phyloP scores from a whole-genome alignment of 1,284 basidiomycete species.

The Trametes polyzona region DNA sequence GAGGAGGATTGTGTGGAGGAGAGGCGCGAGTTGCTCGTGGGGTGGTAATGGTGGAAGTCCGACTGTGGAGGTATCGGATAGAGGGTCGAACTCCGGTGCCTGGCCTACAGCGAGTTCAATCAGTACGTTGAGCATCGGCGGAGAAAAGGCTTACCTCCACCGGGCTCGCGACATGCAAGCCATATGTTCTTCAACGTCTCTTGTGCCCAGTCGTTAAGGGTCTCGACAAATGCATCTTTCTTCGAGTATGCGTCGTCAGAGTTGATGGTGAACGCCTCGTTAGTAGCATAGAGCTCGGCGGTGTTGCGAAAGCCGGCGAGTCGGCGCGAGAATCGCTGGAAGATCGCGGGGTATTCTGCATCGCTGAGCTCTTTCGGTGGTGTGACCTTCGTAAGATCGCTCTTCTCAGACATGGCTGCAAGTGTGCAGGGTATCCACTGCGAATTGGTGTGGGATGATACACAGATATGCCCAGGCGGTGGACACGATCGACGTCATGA shows the following conservation, averaged over 20 bases:
- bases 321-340: slow-evolving; percentile 48
- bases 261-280: slow-evolving; percentile 41
- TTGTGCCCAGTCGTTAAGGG: slow-evolving; percentile 52
- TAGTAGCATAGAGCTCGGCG: slow-evolving; percentile 42
- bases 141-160: slow-evolving; percentile 39
- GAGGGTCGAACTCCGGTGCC: slow-evolving; percentile 28
- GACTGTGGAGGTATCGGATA: slow-evolving; percentile 50
- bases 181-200: slow-evolving; percentile 49
- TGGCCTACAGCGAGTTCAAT: background rate
- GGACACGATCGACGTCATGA: slow-evolving; percentile 14
- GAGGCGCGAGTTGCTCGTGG: slow-evolving; percentile 37
- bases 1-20: slow-evolving; percentile 55
- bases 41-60: slow-evolving; percentile 47
- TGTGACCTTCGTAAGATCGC: slow-evolving; percentile 42
- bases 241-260: slow-evolving; percentile 26
- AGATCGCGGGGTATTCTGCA: slow-evolving; percentile 42
- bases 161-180: slow-evolving; percentile 51
- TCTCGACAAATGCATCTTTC: slow-evolving; percentile 40
- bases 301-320: slow-evolving; percentile 54
- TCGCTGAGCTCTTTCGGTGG: slow-evolving; percentile 46
- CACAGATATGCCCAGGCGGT: background rate
- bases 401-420: slow-evolving; percentile 23
- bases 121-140: background rate
- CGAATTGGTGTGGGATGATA: background rate
- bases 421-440: background rate